phyloP scores from a whole-genome alignment of 768 basidiomycete genomes.

The Agrocybe praecox region DNA sequence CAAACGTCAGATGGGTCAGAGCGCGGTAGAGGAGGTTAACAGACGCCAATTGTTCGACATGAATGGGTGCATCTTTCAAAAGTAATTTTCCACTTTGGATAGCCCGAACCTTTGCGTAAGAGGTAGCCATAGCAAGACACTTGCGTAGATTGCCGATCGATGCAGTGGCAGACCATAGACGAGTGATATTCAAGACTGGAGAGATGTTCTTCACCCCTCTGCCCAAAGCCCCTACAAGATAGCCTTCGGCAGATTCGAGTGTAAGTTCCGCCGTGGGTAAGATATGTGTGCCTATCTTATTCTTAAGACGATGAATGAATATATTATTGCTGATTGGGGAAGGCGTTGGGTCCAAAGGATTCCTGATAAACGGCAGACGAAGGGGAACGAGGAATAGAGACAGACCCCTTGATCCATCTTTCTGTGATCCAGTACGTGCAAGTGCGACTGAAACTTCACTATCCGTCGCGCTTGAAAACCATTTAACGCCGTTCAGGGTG shows the following conservation, averaged over 20 bases:
- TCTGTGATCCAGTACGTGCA: slow-evolving; percentile 64
- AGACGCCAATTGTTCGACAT: slow-evolving; percentile 65
- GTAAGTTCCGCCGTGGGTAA: slow-evolving; percentile 79
- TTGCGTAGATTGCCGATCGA: slow-evolving; percentile 61
- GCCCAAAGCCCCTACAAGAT: slow-evolving; percentile 59
- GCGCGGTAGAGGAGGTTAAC: slow-evolving; percentile 68
- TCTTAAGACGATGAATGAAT: slow-evolving; percentile 71
- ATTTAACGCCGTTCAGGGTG: slow-evolving; percentile 71
- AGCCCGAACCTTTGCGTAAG: slow-evolving; percentile 61
- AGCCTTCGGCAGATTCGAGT: slow-evolving; percentile 58
- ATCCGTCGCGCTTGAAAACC: slow-evolving; percentile 86
- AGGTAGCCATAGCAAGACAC: slow-evolving; percentile 64
- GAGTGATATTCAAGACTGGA: slow-evolving; percentile 78
- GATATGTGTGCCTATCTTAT: slow-evolving; percentile 75
- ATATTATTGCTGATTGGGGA: slow-evolving; percentile 64
- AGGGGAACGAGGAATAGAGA: slow-evolving; percentile 79
- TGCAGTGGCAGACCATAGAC: slow-evolving; percentile 62
- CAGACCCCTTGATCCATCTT: slow-evolving; percentile 62
- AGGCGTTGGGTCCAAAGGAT: slow-evolving; percentile 40
- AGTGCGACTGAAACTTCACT: slow-evolving; percentile 72
- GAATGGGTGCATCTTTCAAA: slow-evolving; percentile 57
- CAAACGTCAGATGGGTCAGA: slow-evolving; percentile 63
- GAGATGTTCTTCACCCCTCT: slow-evolving; percentile 69
- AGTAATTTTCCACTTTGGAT: slow-evolving; percentile 54
- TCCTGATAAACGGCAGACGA: slow-evolving; percentile 51